phyloP scores from a whole-genome alignment of 768 basidiomycete genomes.

The Udeniomyces megalosporus region DNA sequence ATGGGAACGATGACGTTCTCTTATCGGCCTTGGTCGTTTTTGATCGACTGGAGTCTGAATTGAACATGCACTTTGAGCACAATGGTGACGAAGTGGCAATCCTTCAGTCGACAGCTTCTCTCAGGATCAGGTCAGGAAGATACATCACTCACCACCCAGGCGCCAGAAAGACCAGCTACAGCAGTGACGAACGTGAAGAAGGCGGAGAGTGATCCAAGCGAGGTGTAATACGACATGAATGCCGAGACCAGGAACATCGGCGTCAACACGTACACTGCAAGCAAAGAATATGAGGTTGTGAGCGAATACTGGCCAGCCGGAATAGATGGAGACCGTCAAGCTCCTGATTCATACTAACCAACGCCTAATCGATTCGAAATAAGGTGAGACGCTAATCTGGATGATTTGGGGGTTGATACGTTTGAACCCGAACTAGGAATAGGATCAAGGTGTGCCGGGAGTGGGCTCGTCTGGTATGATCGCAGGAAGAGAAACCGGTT shows the following conservation, averaged over 20 bases:
- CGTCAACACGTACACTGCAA: neutral
- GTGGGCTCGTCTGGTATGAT: neutral
- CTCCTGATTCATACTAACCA: no score
- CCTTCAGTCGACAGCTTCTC: no score
- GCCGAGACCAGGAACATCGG: conserved; percentile 5
- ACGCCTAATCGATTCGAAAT: no score
- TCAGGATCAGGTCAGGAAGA: neutral
- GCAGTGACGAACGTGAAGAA: conserved; percentile 1
- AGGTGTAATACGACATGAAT: neutral
- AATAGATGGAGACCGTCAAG: no score
- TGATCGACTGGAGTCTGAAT: conserved; percentile 5
- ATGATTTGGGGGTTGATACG: no score
- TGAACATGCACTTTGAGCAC: conserved; percentile 15
- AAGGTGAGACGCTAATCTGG: no score
- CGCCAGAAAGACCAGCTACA: neutral
- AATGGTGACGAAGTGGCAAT: no score
- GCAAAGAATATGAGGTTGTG: no score
- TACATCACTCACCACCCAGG: conserved; percentile 10
- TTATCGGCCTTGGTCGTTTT: conserved; percentile 12
- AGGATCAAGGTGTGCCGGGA: neutral
- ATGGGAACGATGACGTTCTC: conserved; percentile 10
- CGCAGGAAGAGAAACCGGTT: no score
- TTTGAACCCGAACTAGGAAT: no score
- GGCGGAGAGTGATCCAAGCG: neutral
- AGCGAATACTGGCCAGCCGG: no score